These are phyloP conservation scores for Aspergillus kassunensis DNA, from an alignment of 495 filamentous ascomycete species.

Conservation along the genomic window DNA sequence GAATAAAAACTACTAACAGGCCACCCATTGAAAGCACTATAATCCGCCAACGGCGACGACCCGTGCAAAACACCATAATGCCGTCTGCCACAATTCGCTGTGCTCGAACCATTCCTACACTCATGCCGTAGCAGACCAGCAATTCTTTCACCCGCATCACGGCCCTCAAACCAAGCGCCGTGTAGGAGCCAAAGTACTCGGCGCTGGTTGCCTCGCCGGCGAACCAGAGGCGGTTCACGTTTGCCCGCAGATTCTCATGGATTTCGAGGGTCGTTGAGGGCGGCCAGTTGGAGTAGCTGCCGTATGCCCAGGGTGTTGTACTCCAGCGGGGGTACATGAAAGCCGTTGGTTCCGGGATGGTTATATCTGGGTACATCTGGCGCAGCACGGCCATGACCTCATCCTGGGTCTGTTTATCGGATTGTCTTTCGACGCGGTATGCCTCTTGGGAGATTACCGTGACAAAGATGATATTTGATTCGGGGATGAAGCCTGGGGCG, in stretches of 20 bases:
- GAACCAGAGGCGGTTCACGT: conserved; percentile 61
- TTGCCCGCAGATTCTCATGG: conserved; percentile 70
- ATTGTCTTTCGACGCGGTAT: conserved; percentile 59
- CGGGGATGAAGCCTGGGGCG: conserved; percentile 55
- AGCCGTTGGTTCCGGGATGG: conserved; percentile 61
- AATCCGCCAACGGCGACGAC: conserved; percentile 13
- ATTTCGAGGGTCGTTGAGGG: conserved; percentile 58
- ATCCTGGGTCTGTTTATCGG: conserved; percentile 54
- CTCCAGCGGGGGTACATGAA: conserved; percentile 74
- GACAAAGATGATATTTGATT: conserved; percentile 64
- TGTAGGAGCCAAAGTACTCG: conserved; percentile 73
- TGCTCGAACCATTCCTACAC: conserved; percentile 1
- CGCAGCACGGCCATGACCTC: conserved; percentile 60
- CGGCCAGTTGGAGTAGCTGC: conserved; percentile 74
- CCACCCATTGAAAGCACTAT: conserved; percentile 14
- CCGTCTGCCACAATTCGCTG: conserved; percentile 12
- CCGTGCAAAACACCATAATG: conserved; percentile 28
- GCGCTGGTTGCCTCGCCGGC: conserved; percentile 69
- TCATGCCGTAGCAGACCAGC: conserved; percentile 29
- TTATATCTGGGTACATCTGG: conserved; percentile 60
- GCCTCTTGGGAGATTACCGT: conserved; percentile 58
- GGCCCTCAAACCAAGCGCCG: conserved; percentile 61
- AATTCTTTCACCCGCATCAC: conserved; percentile 49
- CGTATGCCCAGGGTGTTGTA: conserved; percentile 60
- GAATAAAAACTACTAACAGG: conserved; percentile 12